Conservation (phyloP, 2,329 filamentous ascomycete species). For the Aspergillus aculeatinus region DNA sequence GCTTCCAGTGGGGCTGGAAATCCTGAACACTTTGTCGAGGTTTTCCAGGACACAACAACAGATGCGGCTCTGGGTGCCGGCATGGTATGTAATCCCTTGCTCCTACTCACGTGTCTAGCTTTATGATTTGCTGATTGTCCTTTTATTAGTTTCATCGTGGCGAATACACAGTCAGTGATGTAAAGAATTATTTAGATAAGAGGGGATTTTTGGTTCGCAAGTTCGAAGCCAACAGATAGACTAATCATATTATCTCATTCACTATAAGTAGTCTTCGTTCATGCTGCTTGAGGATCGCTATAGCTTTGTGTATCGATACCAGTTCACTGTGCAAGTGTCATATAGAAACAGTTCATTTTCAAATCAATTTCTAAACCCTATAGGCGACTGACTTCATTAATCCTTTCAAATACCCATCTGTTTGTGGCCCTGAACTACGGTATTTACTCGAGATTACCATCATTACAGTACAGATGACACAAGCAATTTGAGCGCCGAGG, state of each 20-base stretch:
- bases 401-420: too few species aligned
- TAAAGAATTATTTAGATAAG: slow-evolving; percentile 76
- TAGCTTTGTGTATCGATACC: too few species aligned
- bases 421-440: too few species aligned
- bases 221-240: slow-evolving; percentile 57
- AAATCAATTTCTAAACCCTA: too few species aligned
- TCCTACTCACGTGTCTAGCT: not conserved
- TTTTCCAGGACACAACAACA: slow-evolving; percentile 79
- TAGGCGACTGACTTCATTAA: too few species aligned
- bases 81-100: slow-evolving; percentile 62
- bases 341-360: too few species aligned
- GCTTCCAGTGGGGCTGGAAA: slow-evolving; percentile 89
- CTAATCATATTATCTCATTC: not conserved
- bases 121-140: slow-evolving; percentile 12
- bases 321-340: too few species aligned
- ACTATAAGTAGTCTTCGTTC: too few species aligned
- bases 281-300: too few species aligned
- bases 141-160: slow-evolving; percentile 73
- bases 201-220: slow-evolving; percentile 75
- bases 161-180: slow-evolving; percentile 91
- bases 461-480: too few species aligned
- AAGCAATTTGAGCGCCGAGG: not conserved
- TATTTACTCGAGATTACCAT: too few species aligned
- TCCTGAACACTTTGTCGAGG: slow-evolving; percentile 84
- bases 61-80: slow-evolving; percentile 94